Percentiles rank a stretch among this genome's conserved stretches.
Evolutionary conservation across 2,329 filamentous ascomycete species (phyloP).

Genomic region (Apiospora kogelbergensis): DNA sequence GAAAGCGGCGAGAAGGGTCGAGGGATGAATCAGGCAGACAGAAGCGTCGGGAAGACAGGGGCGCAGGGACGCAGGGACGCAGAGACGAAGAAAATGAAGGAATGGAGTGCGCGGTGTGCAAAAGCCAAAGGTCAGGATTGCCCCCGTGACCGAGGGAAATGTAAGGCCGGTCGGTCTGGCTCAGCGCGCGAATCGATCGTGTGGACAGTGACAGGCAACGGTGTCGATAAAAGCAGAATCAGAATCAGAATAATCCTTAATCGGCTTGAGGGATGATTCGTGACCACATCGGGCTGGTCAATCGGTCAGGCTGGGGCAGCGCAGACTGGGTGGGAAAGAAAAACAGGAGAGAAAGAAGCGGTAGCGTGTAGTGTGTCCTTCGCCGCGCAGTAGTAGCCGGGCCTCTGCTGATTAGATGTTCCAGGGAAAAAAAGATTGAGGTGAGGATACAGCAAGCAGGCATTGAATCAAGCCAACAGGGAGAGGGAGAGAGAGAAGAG

Average conservation of each 20-base stretch:
- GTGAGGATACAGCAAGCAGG: conserved; percentile 4
- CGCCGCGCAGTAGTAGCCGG: background rate
- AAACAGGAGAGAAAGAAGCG: conserved; percentile 2
- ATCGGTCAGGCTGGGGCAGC: background rate
- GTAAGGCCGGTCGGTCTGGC: background rate
- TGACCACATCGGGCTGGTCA: conserved; percentile 3
- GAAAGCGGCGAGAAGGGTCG: conserved; percentile 52
- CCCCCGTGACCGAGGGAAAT: conserved; percentile 11
- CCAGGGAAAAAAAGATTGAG: background rate
- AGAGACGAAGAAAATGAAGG: background rate
- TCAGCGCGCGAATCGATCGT: background rate
- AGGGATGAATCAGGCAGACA: background rate
- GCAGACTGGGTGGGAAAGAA: background rate
- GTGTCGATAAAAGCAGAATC: background rate
- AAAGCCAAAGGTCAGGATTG: conserved; percentile 1
- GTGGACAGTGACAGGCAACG: background rate
- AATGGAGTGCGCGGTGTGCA: background rate
- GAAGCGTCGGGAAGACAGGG: background rate
- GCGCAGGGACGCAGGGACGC: background rate
- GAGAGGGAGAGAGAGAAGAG: too few species aligned
- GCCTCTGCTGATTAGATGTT: conserved; percentile 7
- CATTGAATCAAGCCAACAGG: background rate
- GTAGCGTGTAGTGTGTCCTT: conserved; percentile 2
- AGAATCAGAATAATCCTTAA: background rate
- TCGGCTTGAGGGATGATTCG: conserved; percentile 4